Base-by-base conservation (phyloP, 345 rosid species). In the Theobroma cacao region DNA sequence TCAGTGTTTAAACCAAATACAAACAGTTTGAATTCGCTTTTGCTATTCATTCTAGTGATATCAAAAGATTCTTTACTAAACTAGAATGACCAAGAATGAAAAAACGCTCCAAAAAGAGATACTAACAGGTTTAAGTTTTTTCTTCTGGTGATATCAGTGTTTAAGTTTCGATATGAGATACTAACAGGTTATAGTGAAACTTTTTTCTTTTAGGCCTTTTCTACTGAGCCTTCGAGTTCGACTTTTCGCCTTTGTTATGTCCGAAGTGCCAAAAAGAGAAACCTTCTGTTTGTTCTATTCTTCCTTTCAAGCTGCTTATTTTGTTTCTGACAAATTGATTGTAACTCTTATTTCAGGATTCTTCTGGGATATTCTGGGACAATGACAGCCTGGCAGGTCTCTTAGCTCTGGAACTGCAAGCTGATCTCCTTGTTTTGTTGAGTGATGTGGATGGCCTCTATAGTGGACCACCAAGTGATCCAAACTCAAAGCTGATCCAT, bases 351-450 rank as follows among this genome's bases (percentile, higher is more conserved):
- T 79, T 83, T 82, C 93, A 91, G 95, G 95, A 91, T 86, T 86
- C 92, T 40, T 91, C 92, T 45, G 95, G 95, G 61, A 91, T 91
- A 79, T 91, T 91, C 75, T 91, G 95, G 95, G 95, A 91, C 76
- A 91, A 91, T 80, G 95, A 91, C 75, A 91, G 95, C 81, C 85
- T 91, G 78, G 91, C 95, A 26, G 93, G 88, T 65, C 78, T 91
- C 77, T 80, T 91, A 41, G 95, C 95, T 48, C 64, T 91, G 83
- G 93, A 91, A 84, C 81, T 91, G 34, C 80, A 88, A 65, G 95
- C 95, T 26, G 95, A 91, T 79, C 93, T 91, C 77, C 95, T 91
- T 73, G 71, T 91, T 71, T 79, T 91, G 38, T 81, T 91, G 80
- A 91, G 95, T 77, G 95, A 91, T 68, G 95, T 91, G 7, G 93